Conservation (phyloP, 208 protist species). For the Porcisia hertigi region DNA sequence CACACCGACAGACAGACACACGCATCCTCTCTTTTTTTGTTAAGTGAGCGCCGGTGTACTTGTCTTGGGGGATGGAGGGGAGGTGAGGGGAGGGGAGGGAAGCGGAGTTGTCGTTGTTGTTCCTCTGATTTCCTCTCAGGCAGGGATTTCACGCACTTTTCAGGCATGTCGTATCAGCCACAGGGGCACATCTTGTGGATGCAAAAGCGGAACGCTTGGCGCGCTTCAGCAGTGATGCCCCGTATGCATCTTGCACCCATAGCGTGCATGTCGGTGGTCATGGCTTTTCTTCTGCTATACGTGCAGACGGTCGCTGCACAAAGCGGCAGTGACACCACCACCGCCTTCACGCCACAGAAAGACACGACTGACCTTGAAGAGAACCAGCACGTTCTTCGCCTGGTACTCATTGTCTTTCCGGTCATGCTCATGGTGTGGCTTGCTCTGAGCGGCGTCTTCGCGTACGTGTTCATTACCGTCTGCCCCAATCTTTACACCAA, state of each 20-base stretch:
- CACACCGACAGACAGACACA: not conserved
- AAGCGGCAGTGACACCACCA: not conserved
- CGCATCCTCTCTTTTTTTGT: not conserved
- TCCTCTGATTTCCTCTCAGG: too few species aligned
- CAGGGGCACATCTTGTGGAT: not conserved
- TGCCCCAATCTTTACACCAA: constrained; percentile 23
- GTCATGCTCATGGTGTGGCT: constrained; percentile 14
- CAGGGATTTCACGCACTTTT: too few species aligned
- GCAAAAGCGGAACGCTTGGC: not conserved
- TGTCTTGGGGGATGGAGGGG: not conserved
- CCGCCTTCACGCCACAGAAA: not conserved
- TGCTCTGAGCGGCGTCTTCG: constrained; percentile 9
- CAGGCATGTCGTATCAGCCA: too few species aligned
- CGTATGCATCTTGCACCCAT: not conserved
- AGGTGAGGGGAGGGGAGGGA: not conserved
- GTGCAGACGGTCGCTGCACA: not conserved
- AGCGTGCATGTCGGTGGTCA: not conserved
- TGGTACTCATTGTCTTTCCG: constrained; percentile 17
- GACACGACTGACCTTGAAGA: constrained; percentile 4
- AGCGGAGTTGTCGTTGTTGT: not conserved
- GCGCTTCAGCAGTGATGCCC: not conserved
- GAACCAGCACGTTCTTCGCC: constrained; percentile 13
- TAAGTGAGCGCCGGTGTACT: too few species aligned
- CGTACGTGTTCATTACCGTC: constrained; percentile 25
- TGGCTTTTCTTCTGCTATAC: not conserved